Evolutionary conservation across 2,329 filamentous ascomycete species (phyloP), one percentile per base, ranked within the genome.

Genomic region (Fusarium mexicanum): DNA sequence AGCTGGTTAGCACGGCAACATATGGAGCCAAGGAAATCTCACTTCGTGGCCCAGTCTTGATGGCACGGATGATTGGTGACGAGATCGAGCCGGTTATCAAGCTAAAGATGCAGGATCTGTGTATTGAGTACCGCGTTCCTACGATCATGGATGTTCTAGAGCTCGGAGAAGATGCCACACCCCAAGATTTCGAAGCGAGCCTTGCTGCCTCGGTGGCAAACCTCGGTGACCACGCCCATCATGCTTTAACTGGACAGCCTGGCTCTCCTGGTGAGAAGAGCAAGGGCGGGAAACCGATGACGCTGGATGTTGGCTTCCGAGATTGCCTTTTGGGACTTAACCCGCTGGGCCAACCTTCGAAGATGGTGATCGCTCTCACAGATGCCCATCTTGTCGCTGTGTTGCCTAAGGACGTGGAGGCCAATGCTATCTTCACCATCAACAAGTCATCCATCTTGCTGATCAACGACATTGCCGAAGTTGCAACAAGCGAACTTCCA

Each of bases 61-160:
- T 97, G 91, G 90, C 93, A 67, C 90, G 96, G 57, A 93, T 98
- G 84, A 93, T 99, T 74, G 94, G 94, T 1, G 95, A 98, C 80
- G 96, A 98, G 80, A 94, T 97, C 84, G 96, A 98, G 73, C 96
- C 97, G 1, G 91, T 94, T 12, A 86, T 98, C 74, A 98, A 97
- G 80, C 82, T 98, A 66, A 97, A 97, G 80, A 84, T 98, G 47
- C 93, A 93, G 81, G 95, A 97, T 70, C 76, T 97, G 9, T 92
- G 91, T 67, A 82, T 94, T n/a, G 97, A 99, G 80, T 99, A 99
- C 81, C 92, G 92, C 22, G 93, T 98, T 8, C 89, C 94, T 1
- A 94, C 93, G 0, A 82, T 98, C 2, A 92, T 97, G 86, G 94
- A 94, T 60, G 82, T 97, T 10, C 87, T 97, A 12, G 92, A 91